phyloP scores from a whole-genome alignment of 768 basidiomycete species.

The Termitomyces sp. region DNA sequence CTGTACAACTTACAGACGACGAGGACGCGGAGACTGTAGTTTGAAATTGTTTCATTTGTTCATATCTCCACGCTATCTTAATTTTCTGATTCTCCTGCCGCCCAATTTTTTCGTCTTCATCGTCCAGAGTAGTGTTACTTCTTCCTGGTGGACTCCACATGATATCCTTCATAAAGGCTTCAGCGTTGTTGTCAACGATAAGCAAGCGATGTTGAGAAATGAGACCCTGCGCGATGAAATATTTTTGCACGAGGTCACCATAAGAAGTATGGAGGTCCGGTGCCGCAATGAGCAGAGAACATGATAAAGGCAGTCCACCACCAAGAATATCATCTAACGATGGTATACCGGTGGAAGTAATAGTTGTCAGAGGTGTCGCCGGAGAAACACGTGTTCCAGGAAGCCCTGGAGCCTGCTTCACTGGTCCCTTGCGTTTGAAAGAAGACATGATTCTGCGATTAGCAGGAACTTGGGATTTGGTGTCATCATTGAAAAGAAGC shows the following conservation, averaged over 20 bases:
- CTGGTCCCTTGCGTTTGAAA: constrained; percentile 66
- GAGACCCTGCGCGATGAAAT: constrained; percentile 87
- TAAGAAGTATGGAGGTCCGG: constrained; percentile 87
- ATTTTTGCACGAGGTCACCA: constrained; percentile 79
- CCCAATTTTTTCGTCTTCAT: constrained; percentile 26
- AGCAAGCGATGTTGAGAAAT: constrained; percentile 64
- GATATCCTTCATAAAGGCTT: constrained; percentile 60
- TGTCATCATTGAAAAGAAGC: constrained; percentile 1
- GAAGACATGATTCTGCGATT: constrained; percentile 52
- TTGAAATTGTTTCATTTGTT: constrained; percentile 87
- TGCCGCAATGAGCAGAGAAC: constrained; percentile 68
- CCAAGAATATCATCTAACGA: constrained; percentile 95
- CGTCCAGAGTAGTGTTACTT: constrained; percentile 2
- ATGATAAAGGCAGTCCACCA: constrained; percentile 84
- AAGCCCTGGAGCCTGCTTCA: constrained; percentile 38
- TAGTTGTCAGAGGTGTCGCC: constrained; percentile 48
- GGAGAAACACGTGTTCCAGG: constrained; percentile 59
- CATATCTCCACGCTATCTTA: constrained; percentile 98
- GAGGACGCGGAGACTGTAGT: constrained; percentile 63
- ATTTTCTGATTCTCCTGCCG: constrained; percentile 55
- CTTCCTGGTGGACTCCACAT: constrained; percentile 72
- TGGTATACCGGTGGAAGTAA: constrained; percentile 85
- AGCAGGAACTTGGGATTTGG: background rate
- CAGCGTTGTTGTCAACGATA: constrained; percentile 58
- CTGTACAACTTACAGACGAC: constrained; percentile 37